A percentile compares a stretch with the other conserved stretches of the same genome.
Evolutionary conservation across 306 rosid genomes (phyloP).

Genomic region (Begonia loranthoides): DNA sequence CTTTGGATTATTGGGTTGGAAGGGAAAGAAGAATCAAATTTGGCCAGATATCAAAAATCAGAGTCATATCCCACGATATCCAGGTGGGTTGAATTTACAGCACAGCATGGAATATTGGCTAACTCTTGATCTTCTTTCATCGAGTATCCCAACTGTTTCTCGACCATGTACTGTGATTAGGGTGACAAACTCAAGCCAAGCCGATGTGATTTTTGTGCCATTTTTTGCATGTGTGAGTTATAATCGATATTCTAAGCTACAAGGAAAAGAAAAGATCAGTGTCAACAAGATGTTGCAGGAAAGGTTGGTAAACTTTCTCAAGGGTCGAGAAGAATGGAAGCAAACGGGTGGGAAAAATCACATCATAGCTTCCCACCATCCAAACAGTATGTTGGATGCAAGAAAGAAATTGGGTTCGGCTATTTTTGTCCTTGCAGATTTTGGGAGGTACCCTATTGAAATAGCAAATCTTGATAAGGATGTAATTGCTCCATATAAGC

Average conservation of each 20-base stretch:
- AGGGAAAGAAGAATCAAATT: conserved; percentile 51
- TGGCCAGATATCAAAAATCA: conserved; percentile 60
- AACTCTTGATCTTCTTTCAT: conserved; percentile 79
- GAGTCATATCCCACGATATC: conserved; percentile 42
- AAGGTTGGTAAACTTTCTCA: conserved; percentile 49
- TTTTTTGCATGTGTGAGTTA: conserved; percentile 87
- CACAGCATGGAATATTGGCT: conserved; percentile 92
- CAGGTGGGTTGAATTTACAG: conserved; percentile 90
- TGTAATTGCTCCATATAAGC: conserved; percentile 82
- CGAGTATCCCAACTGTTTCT: conserved; percentile 19
- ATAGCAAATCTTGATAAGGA: conserved; percentile 78
- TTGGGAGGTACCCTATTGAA: conserved; percentile 77
- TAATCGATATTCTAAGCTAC: conserved; percentile 67
- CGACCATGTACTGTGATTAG: conserved; percentile 51
- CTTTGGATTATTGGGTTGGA: conserved; percentile 84
- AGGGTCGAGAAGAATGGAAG: conserved; percentile 49
- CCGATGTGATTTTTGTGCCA: conserved; percentile 80
- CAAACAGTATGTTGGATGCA: conserved; percentile 77
- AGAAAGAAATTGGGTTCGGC: conserved; percentile 70
- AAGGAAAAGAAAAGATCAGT: conserved; percentile 44
- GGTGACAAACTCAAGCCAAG: conserved; percentile 68
- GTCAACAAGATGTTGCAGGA: conserved; percentile 57
- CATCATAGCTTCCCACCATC: conserved; percentile 80
- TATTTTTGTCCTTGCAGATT: conserved; percentile 88
- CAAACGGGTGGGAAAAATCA: conserved; percentile 68